phyloP scores from a whole-genome alignment of 1,139 yeast species.

The Pichia sp. region DNA sequence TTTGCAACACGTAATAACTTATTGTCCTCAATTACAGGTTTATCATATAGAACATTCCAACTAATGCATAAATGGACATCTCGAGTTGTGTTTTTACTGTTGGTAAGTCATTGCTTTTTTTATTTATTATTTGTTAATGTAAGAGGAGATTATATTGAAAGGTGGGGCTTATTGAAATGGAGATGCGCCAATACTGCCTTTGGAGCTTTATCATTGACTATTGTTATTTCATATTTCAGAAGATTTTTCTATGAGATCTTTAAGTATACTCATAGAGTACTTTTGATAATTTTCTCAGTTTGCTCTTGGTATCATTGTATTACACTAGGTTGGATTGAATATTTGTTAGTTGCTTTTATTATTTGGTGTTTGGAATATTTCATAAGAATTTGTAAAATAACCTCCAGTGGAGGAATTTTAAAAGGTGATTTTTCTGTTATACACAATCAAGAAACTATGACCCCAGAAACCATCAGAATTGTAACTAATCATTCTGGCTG shows the following conservation, averaged over 20 bases:
- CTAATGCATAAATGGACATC: slow-evolving; percentile 57
- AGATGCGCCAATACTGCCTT: slow-evolving; percentile 34
- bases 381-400: slow-evolving; percentile 31
- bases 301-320: slow-evolving; percentile 43
- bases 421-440: slow-evolving; percentile 33
- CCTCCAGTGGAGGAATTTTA: slow-evolving; percentile 36
- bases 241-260: slow-evolving; percentile 40
- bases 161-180: slow-evolving; percentile 38
- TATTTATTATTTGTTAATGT: slow-evolving; percentile 33
- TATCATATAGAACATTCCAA: slow-evolving; percentile 54
- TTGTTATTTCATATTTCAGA: slow-evolving; percentile 30
- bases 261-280: slow-evolving; percentile 35
- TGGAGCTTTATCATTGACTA: slow-evolving; percentile 27
- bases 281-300: slow-evolving; percentile 36
- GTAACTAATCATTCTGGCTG: slow-evolving; percentile 33
- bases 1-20: slow-evolving; percentile 63
- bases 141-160: slow-evolving; percentile 34
- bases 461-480: slow-evolving; percentile 29
- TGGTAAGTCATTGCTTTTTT: slow-evolving; percentile 35
- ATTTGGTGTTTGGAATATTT: slow-evolving; percentile 39
- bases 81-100: slow-evolving; percentile 36
- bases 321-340: slow-evolving; percentile 46
- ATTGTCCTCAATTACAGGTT: slow-evolving; percentile 47
- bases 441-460: slow-evolving; percentile 14
- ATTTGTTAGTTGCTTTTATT: slow-evolving; percentile 31